Base-by-base conservation (phyloP, 1,284 basidiomycete species). In the Neolentinus lepideus region DNA sequence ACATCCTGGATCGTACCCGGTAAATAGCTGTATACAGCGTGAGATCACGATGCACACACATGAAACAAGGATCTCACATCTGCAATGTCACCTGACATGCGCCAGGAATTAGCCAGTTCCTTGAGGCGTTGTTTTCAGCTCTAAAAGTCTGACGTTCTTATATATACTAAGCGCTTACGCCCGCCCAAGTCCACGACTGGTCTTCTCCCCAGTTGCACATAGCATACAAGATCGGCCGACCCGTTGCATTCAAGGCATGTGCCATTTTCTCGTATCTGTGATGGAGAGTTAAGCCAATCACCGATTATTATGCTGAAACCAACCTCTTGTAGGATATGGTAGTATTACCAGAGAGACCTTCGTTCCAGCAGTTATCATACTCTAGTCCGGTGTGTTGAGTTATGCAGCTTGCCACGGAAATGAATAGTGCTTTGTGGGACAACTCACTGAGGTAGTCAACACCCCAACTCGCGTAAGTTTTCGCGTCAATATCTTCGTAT, bases 181-280 rank as follows among this genome's bases (percentile, higher is more conserved):
- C 51, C 33, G 51, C 51, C 51, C 51, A 52, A 8, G 51, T 77
- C 71, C 77, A 79, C 0, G 76, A 69, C 0, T 67, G 65, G 56
- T 77, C 74, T 56, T 74, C 72, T 45, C 73, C 73, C 75, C 76
- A 78, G 57, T 76, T 75, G 60, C 76, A 78, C 68, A 78, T 70
- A 6, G 74, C 73, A 59, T 76, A 78, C 21, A 79, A 61, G 50
- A 77, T 76, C 1, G 73, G 71, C n/a, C 74, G 68, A 0, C 76
- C 76, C 0, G 76, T 77, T 1, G 70, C 71, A 55, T 73, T 71
- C n/a, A 81, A 63, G 0, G 78, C 78, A 4, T 67, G 62, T 2
- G 69, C 70, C 78, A 80, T 81, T 54, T 68, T 69, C 47, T 69
- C 68, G 60, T 74, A 79, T 21, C 51, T 52, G 4, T 31, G 6